These are phyloP conservation scores for Poteriospumella lacustris DNA, from an alignment of 108 stramenopile species.

Conservation along the genomic window DNA sequence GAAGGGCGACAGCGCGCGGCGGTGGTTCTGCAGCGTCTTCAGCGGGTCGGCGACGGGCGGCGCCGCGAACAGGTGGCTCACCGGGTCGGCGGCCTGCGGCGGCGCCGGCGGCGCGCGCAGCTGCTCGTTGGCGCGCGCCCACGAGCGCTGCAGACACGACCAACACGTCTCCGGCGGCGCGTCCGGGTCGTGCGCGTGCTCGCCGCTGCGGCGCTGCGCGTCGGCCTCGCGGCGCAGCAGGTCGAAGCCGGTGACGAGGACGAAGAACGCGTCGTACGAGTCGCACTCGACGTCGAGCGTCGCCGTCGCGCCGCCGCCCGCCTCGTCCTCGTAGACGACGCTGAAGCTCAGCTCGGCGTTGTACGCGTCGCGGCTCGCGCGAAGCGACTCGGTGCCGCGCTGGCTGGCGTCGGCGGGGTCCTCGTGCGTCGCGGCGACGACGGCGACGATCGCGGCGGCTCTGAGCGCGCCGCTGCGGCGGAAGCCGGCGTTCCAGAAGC, in stretches of 20 bases:
- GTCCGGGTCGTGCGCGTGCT: too few relatives aligned
- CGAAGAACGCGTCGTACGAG: constrained; percentile 79
- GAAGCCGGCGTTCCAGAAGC: too few relatives aligned
- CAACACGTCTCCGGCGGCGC: too few relatives aligned
- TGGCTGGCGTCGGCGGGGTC: constrained; percentile 62
- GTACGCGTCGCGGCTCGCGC: constrained; percentile 62
- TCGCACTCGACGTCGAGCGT: constrained; percentile 75
- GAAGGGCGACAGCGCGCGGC: too few relatives aligned
- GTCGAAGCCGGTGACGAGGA: constrained; percentile 72
- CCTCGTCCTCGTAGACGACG: constrained; percentile 44
- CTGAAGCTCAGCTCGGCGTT: constrained; percentile 64
- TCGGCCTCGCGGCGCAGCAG: constrained; percentile 60
- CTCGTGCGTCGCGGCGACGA: constrained; percentile 67
- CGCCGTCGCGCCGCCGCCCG: not conserved
- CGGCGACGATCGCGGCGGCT: constrained; percentile 65
- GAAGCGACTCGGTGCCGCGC: constrained; percentile 61
- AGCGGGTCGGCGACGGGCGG: too few relatives aligned
- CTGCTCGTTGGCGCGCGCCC: too few relatives aligned
- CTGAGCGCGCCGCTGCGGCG: constrained; percentile 49
- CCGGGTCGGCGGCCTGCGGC: not conserved
- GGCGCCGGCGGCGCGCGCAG: not conserved
- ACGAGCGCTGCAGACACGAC: too few relatives aligned
- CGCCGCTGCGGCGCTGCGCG: too few relatives aligned
- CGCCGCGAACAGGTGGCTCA: too few relatives aligned
- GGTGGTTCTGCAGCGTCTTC: too few relatives aligned